Evolutionary conservation across 441 rosid genomes (phyloP), one percentile per base, ranked within the genome.

Genomic region (Caryocar brasiliense): DNA sequence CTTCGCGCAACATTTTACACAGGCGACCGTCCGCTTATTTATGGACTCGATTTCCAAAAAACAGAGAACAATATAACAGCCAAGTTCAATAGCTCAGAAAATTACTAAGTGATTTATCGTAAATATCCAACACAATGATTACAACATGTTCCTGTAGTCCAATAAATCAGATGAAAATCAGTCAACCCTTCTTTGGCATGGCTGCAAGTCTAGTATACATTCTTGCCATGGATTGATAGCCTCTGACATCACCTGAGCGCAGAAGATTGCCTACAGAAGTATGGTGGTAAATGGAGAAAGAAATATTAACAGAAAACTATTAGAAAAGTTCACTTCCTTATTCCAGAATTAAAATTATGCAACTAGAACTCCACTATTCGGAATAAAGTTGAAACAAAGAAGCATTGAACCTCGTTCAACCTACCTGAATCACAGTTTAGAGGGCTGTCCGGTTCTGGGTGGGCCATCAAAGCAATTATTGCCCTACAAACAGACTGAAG

Each of bases 131-230:
- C 52, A 51, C 18, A 2, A 2, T 0, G 7, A 19, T 14, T 9
- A 51, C 9, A 32, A 25, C 20, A 0, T 0, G 3, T 23, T 32
- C 20, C 44, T 50, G 37, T 9, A 5, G 17, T 51, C 38, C 28
- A 21, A 11, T 9, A 14, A 15, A 39, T 44, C 23, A 20, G 22
- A 40, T 7, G 37, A 26, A 23, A 9, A 10, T 27, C 18, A 3
- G 14, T 91, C 81, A 88, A 32, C 96, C 94, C 62, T 85, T 92
- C 75, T 83, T 88, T 13, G 95, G 94, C 68, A 82, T 71, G 9
- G 99, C 99, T 0, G 99, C 97, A 5, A 92, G 93, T 58, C 93
- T 84, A 5, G 98, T 85, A 52, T 91, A 91, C 98, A 91, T 91
- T 50, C 82, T 79, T 28, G 96, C 95, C 98, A 91, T 88, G 30